phyloP scores from a whole-genome alignment of 139 green algal species.

The Chlamydomonas eustigma region DNA sequence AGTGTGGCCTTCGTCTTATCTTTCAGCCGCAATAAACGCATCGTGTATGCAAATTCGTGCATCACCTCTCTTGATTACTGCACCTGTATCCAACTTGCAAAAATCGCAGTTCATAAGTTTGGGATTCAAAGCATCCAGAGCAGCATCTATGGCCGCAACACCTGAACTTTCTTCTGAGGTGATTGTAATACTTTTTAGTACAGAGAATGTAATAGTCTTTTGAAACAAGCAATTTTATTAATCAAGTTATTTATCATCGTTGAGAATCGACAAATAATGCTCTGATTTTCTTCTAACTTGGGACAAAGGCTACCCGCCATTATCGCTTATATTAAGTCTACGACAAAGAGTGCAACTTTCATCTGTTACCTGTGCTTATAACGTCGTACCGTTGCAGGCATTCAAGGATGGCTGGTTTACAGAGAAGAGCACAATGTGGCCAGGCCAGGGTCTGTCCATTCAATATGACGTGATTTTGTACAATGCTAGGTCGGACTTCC shows the following conservation, averaged over 20 bases:
- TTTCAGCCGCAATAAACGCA: too few species aligned
- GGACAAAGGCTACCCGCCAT: slow-evolving; percentile 10
- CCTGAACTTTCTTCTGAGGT: too few species aligned
- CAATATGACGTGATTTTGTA: slow-evolving; percentile 89
- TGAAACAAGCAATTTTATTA: neutral
- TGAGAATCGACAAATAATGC: neutral
- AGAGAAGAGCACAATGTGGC: slow-evolving; percentile 85
- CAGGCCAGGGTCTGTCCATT: slow-evolving; percentile 87
- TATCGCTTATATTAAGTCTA: too few species aligned
- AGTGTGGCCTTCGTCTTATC: too few species aligned
- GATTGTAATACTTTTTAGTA: too few species aligned
- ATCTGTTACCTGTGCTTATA: neutral
- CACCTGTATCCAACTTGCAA: too few species aligned
- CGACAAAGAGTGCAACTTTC: too few species aligned
- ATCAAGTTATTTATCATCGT: neutral
- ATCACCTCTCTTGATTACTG: too few species aligned
- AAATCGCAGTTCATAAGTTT: too few species aligned
- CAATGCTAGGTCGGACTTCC: slow-evolving; percentile 82
- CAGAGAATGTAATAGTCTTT: neutral
- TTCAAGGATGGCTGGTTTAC: slow-evolving; percentile 85
- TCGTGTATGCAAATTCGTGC: too few species aligned
- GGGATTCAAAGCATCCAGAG: too few species aligned
- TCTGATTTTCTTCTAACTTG: neutral
- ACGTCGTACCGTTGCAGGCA: slow-evolving; percentile 16
- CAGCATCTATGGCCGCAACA: too few species aligned